Conservation (phyloP, 768 basidiomycete genomes). For the Boletellus emodensis region DNA sequence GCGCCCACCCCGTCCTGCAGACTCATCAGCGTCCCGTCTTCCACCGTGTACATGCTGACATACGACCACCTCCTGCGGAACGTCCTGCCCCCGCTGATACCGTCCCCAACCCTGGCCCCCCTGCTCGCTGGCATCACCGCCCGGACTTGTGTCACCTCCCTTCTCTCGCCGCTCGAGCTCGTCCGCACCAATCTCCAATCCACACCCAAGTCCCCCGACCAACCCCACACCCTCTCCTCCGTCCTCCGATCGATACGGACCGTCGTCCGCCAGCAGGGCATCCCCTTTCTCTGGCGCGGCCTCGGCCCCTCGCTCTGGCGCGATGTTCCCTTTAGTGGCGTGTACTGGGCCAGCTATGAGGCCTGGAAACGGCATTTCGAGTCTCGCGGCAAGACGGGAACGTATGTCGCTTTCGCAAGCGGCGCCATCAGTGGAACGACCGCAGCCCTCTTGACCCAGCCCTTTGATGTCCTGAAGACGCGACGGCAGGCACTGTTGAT, state of each 20-base stretch:
- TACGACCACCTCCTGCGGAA: conserved; percentile 82
- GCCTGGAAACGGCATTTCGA: conserved; percentile 64
- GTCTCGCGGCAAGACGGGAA: conserved; percentile 50
- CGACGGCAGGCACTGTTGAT: conserved; percentile 82
- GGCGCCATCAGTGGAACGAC: conserved; percentile 86
- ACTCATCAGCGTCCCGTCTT: conserved; percentile 85
- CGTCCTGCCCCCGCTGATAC: conserved; percentile 56
- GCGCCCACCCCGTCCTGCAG: conserved; percentile 37
- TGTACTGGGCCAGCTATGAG: conserved; percentile 98
- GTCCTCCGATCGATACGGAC: conserved; percentile 60
- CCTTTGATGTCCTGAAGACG: conserved; percentile 97
- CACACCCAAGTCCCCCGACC: conserved; percentile 64
- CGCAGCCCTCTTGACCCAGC: conserved; percentile 86
- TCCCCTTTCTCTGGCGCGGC: conserved; percentile 81
- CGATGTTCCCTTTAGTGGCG: conserved; percentile 94
- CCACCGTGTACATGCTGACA: conserved; percentile 92
- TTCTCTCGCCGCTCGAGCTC: conserved; percentile 87
- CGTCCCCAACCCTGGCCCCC: conserved; percentile 54
- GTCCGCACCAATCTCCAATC: conserved; percentile 92
- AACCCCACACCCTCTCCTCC: conserved; percentile 74
- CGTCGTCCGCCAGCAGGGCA: conserved; percentile 60
- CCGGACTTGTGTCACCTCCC: conserved; percentile 71
- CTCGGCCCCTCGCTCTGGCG: conserved; percentile 92
- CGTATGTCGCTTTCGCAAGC: conserved; percentile 77
- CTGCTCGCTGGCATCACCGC: conserved; percentile 81